These are phyloP conservation scores for Fraxinus albicans DNA, from an alignment of 305 asterid genomes.

Conservation along the genomic window DNA sequence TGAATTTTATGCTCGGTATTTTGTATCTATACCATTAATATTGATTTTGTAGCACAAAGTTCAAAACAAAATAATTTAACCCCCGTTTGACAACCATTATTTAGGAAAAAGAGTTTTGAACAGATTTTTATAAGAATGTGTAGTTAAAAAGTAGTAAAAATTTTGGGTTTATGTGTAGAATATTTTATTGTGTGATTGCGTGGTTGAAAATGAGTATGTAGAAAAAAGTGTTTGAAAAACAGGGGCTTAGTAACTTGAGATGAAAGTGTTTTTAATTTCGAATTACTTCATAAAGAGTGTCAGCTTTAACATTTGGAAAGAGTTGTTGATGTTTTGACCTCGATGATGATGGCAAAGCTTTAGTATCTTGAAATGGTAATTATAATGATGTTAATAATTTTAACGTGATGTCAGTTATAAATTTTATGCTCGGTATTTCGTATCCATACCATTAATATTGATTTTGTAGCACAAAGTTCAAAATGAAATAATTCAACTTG, in stretches of 20 bases:
- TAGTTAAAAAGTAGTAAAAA: no score
- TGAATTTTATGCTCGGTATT: background rate
- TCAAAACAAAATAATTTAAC: background rate
- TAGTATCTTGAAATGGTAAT: background rate
- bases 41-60: background rate
- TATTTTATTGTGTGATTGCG: no score
- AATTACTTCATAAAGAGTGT: background rate
- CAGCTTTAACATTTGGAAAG: background rate
- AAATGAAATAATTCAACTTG: background rate
- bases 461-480: background rate
- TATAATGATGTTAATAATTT: background rate
- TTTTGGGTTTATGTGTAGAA: no score
- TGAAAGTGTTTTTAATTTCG: no score
- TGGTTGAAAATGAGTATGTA: no score
- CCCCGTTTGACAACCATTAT: no score
- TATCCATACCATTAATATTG: background rate
- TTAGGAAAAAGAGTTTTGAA: no score
- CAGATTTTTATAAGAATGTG: no score
- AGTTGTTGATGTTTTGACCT: background rate
- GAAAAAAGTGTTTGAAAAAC: no score
- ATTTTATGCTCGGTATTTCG: background rate
- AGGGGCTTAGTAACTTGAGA: no score
- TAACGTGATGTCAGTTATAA: background rate
- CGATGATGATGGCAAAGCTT: background rate
- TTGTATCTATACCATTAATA: background rate